A percentile compares a stretch with the other conserved stretches of the same genome.
Evolutionary conservation across 768 basidiomycete species (phyloP).

Genomic region (Naematelia encephala): DNA sequence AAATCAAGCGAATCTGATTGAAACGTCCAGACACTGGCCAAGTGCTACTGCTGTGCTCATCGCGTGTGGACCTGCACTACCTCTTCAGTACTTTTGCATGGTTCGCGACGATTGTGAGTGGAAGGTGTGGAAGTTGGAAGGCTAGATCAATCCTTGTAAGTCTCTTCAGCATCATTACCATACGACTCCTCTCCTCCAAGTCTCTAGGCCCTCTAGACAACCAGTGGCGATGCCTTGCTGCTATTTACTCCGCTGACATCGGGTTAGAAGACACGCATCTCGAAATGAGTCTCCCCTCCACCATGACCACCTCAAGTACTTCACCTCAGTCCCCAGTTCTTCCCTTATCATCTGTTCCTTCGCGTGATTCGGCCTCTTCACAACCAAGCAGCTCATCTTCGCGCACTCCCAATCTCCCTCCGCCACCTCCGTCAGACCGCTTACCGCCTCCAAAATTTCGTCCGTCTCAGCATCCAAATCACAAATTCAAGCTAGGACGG

Average conservation of each 20-base stretch:
- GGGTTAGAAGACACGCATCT: not conserved
- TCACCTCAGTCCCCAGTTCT: conserved; percentile 4
- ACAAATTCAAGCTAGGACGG: conserved; percentile 20
- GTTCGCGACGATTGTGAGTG: not conserved
- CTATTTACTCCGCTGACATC: not conserved
- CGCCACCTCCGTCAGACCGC: conserved; percentile 25
- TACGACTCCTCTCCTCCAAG: conserved; percentile 12
- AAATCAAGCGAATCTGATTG: too few species aligned
- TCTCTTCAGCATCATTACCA: conserved; percentile 7
- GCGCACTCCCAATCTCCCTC: conserved; percentile 15
- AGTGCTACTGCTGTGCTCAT: not conserved
- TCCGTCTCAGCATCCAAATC: conserved; percentile 6
- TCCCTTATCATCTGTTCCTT: conserved; percentile 4
- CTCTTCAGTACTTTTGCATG: not conserved
- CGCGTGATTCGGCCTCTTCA: conserved; percentile 6
- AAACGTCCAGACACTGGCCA: too few species aligned
- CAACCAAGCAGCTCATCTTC: not conserved
- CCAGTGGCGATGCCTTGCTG: too few species aligned
- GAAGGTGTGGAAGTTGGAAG: not conserved
- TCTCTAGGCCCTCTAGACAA: not conserved
- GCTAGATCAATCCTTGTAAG: not conserved
- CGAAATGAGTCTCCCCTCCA: not conserved
- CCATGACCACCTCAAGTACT: not conserved
- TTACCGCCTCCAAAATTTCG: conserved; percentile 19
- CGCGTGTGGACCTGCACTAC: not conserved